Evolutionary conservation across 164 flowering plant genomes (phyloP), one percentile per base, ranked within the genome.

Genomic region (Tetrastigma voinierianum): DNA sequence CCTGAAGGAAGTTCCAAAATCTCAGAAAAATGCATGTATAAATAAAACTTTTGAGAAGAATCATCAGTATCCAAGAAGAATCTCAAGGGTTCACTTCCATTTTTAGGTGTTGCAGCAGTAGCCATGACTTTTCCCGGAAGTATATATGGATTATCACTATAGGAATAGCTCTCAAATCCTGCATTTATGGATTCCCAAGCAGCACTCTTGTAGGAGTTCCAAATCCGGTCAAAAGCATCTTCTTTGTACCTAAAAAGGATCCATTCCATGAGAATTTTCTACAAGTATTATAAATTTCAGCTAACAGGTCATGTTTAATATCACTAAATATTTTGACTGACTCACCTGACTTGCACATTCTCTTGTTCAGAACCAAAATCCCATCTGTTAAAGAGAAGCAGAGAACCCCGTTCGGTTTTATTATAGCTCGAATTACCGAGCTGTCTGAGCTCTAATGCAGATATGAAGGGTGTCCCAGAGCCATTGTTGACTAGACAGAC

Each of bases 11-110:
- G 72, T 1, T 10, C 4, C 18, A 63, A 57, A 2, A 83, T n/a
- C 51, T 85, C 87, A 10, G 85, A 78, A 70, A 85, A 79, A 69
- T 85, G 76, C 62, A 79, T 13, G 70, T 65, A 79, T 4, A 75
- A 18, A 43, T 66, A 73, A 61, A 48, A 70, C 44, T 63, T 21
- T 10, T 43, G 19, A 9, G 72, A 46, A 2, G 70, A 23, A 45
- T 70, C 69, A 6, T 19, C 51, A 0, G 64, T 62, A 6, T 1
- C n/a, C 70, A 70, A 77, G 17, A 19, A 46, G 19, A 79, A 14
- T 7, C 17, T n/a, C 45, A 77, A 19, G 48, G 75, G 23, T 6
- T n/a, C 51, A 21, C 52, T 70, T 13, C 1, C 24, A 24, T 73
- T 65, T 18, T 13, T 48, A 13, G 72, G 76, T 6, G 62, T 58